These are phyloP conservation scores for Diaporthe longicolla DNA, from an alignment of 2,329 filamentous ascomycete genomes.

Conservation along the genomic window DNA sequence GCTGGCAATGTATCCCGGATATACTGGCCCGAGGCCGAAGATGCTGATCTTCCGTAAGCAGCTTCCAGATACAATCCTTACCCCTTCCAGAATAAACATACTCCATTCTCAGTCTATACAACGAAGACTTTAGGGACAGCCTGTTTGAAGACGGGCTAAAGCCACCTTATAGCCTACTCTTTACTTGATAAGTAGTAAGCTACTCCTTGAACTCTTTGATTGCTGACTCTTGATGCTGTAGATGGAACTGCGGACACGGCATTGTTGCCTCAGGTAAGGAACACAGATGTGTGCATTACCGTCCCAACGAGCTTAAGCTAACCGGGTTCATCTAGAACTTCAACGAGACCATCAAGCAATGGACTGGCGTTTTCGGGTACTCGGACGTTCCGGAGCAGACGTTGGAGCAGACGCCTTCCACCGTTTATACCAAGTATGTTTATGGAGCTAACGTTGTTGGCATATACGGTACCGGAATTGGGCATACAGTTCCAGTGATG, in stretches of 20 bases:
- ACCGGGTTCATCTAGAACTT: conserved; percentile 51
- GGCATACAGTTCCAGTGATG: conserved; percentile 54
- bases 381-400: conserved; percentile 49
- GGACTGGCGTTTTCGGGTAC: conserved; percentile 61
- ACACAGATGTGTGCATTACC: background rate
- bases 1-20: conserved; percentile 65
- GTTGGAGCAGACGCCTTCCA: conserved; percentile 51
- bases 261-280: conserved; percentile 51
- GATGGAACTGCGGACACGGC: conserved; percentile 59
- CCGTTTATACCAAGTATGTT: conserved; percentile 55
- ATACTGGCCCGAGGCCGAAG: conserved; percentile 57
- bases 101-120: no score
- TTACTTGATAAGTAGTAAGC: no score
- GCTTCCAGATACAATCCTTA: no score
- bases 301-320: background rate
- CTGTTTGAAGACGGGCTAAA: no score
- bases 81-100: no score
- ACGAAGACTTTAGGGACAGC: no score
- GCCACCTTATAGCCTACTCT: no score
- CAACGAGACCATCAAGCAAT: conserved; percentile 60
- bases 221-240: no score
- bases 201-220: no score
- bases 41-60: conserved; percentile 61
- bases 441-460: conserved; percentile 53
- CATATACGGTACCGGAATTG: conserved; percentile 52